Evolutionary conservation across 306 rosid species (phyloP).

Genomic region (peach (Prunus persica)): Prunus_persica_NCBIv2 NC_034009.1:11215001-11215500

Average conservation of each 20-base stretch:
- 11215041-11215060: not conserved
- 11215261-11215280: not conserved
- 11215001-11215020: no score
- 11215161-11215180: not conserved
- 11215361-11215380: slow-evolving; percentile 66
- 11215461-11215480: not conserved
- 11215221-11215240: not conserved
- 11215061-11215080: not conserved
- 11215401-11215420: slow-evolving; percentile 3
- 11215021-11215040: not conserved
- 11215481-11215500: slow-evolving; percentile 1
- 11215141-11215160: not conserved
- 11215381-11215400: slow-evolving; percentile 23
- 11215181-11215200: not conserved
- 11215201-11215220: not conserved
- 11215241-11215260: not conserved
- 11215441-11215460: not conserved
- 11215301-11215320: not conserved
- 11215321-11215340: slow-evolving; percentile 72
- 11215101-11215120: not conserved
- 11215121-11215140: not conserved
- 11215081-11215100: not conserved
- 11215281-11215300: not conserved
- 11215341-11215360: slow-evolving; percentile 69
- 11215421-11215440: not conserved